These are phyloP conservation scores for Metschnikowia lunata DNA, from an alignment of 805 yeast genomes.

Conservation along the genomic window DNA sequence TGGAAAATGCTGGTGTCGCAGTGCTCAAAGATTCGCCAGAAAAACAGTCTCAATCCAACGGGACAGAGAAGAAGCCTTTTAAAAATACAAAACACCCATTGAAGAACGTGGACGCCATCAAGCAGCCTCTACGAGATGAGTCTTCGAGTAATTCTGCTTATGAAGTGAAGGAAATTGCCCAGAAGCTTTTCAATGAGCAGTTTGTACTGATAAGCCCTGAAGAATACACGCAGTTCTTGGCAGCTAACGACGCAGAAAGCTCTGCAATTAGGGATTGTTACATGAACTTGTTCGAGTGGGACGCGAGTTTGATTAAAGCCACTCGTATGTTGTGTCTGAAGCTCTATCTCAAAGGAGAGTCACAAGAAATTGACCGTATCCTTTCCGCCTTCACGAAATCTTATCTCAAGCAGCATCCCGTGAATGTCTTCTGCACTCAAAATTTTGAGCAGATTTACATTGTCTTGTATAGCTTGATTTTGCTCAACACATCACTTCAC, in stretches of 20 bases:
- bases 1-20: too few relatives aligned
- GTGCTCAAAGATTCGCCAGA: too few relatives aligned
- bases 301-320: constrained; percentile 49
- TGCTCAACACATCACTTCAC: constrained; percentile 75
- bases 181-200: constrained; percentile 34
- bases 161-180: constrained; percentile 34
- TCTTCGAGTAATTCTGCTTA: neutral
- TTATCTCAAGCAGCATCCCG: constrained; percentile 52
- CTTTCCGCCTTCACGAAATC: constrained; percentile 62
- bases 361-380: constrained; percentile 74
- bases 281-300: constrained; percentile 46
- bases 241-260: constrained; percentile 45
- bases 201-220: constrained; percentile 42
- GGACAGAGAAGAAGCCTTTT: too few relatives aligned
- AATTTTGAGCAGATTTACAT: constrained; percentile 59
- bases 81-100: too few relatives aligned
- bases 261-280: constrained; percentile 38
- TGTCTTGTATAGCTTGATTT: constrained; percentile 63
- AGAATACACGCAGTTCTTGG: constrained; percentile 41
- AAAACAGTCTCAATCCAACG: too few relatives aligned
- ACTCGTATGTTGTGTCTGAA: constrained; percentile 59
- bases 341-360: constrained; percentile 75
- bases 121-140: neutral
- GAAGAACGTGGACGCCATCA: neutral
- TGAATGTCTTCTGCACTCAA: constrained; percentile 45